These are phyloP conservation scores for Aspergillus sparsus DNA, from an alignment of 495 filamentous ascomycete species.

Conservation along the genomic window DNA sequence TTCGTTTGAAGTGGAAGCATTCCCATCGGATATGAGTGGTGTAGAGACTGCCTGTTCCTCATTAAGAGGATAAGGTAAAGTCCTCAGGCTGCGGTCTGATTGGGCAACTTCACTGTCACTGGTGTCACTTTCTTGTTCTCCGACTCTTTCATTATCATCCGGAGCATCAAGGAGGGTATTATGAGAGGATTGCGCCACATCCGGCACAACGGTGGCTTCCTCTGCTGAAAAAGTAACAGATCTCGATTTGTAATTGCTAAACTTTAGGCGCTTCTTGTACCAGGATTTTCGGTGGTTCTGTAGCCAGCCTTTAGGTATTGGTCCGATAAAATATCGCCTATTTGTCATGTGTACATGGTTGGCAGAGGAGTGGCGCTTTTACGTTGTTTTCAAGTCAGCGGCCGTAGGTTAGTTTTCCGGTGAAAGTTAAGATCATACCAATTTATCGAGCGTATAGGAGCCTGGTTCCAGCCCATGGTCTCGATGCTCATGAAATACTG, in stretches of 20 bases:
- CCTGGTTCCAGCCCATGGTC: slow-evolving; percentile 42
- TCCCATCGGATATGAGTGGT: slow-evolving; percentile 1
- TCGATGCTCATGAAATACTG: slow-evolving; percentile 24
- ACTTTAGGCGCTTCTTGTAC: slow-evolving; percentile 56
- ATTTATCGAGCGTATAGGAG: slow-evolving; percentile 55
- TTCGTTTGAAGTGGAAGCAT: not conserved
- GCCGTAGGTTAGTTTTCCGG: not conserved
- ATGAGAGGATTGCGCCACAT: slow-evolving; percentile 22
- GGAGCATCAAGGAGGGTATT: slow-evolving; percentile 26
- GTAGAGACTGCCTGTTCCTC: slow-evolving; percentile 8
- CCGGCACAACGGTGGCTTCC: slow-evolving; percentile 35
- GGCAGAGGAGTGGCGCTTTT: slow-evolving; percentile 61
- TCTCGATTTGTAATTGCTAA: slow-evolving; percentile 59
- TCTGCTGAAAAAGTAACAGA: slow-evolving; percentile 56
- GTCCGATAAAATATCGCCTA: slow-evolving; percentile 66
- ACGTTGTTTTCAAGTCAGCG: not conserved
- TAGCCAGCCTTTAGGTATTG: slow-evolving; percentile 68
- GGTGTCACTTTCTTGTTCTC: slow-evolving; percentile 22
- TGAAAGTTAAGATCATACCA: slow-evolving; percentile 42
- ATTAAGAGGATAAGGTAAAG: slow-evolving; percentile 14
- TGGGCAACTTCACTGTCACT: slow-evolving; percentile 9
- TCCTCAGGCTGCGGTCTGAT: slow-evolving; percentile 7
- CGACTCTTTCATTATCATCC: slow-evolving; percentile 25
- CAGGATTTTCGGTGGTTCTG: slow-evolving; percentile 64
- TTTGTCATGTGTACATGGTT: slow-evolving; percentile 64